Evolutionary conservation across 2,329 filamentous ascomycete genomes (phyloP).

Genomic region (Ophiostoma montium): DNA sequence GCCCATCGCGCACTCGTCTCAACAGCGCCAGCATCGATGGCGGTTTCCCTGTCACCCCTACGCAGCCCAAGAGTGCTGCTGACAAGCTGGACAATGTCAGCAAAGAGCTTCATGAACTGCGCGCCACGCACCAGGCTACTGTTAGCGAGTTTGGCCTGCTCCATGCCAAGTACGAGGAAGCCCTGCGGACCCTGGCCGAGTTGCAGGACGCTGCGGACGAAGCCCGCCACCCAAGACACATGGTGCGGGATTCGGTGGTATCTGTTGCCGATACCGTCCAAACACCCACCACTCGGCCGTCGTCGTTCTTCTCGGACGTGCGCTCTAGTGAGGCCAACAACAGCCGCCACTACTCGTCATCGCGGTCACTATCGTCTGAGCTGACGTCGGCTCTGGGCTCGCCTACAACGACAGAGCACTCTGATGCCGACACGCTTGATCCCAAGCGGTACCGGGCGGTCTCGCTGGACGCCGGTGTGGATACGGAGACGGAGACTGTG

Average conservation of each 20-base stretch:
- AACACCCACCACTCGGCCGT: slow-evolving; percentile 42
- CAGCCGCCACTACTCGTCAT: slow-evolving; percentile 55
- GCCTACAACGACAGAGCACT: slow-evolving; percentile 48
- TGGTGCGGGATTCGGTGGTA: slow-evolving; percentile 39
- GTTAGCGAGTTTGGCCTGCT: slow-evolving; percentile 69
- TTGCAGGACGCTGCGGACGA: slow-evolving; percentile 79
- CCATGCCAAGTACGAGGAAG: slow-evolving; percentile 80
- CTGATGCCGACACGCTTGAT: slow-evolving; percentile 40
- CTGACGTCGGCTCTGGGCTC: slow-evolving; percentile 77
- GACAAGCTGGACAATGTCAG: slow-evolving; percentile 88
- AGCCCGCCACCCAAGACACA: slow-evolving; percentile 44
- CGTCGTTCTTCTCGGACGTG: slow-evolving; percentile 73
- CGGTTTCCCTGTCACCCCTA: slow-evolving; percentile 48
- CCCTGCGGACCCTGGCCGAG: slow-evolving; percentile 66
- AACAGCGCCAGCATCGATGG: not conserved
- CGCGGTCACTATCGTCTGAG: slow-evolving; percentile 87
- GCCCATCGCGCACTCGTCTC: slow-evolving; percentile 10
- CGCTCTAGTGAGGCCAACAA: slow-evolving; percentile 58
- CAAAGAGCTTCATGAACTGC: slow-evolving; percentile 80
- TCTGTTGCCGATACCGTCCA: slow-evolving; percentile 36
- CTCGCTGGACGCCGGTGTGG: slow-evolving; percentile 5
- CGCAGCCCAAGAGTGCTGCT: slow-evolving; percentile 72
- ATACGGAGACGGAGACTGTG: not conserved
- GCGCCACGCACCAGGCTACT: slow-evolving; percentile 78
- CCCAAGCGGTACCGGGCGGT: slow-evolving; percentile 6